These are phyloP conservation scores for Kockiozyma suomiensis DNA, from an alignment of 805 yeast genomes.

Conservation along the genomic window DNA sequence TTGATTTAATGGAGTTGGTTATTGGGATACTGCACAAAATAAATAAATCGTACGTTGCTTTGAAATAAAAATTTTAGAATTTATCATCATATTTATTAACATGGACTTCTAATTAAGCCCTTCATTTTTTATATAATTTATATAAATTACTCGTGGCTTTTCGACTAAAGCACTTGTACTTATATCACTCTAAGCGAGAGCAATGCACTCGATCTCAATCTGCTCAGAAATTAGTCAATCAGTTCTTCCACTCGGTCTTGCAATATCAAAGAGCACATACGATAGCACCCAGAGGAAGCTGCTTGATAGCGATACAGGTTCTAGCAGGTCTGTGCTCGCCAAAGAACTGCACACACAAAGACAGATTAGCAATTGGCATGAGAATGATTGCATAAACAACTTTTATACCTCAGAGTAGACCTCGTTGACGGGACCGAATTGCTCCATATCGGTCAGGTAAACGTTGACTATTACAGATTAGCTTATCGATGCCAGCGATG, in stretches of 20 bases:
- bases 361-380: neutral
- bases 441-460: conserved; percentile 86
- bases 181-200: conserved; percentile 59
- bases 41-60: neutral
- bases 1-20: conserved; percentile 4
- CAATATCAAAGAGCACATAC: conserved; percentile 39
- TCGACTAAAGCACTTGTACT: no score
- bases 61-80: no score
- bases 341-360: conserved; percentile 58
- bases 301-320: conserved; percentile 94
- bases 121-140: no score
- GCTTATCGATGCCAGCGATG: conserved; percentile 39
- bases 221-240: conserved; percentile 17
- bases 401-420: conserved; percentile 62
- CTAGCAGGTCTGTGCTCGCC: conserved; percentile 87
- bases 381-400: neutral
- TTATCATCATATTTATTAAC: no score
- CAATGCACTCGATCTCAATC: conserved; percentile 90
- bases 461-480: conserved; percentile 56
- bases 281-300: conserved; percentile 83
- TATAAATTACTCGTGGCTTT: no score
- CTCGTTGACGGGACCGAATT: conserved; percentile 81
- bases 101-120: no score
- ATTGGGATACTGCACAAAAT: neutral
- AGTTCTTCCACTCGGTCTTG: neutral